phyloP scores from a whole-genome alignment of 305 asterid species.

The Petunia hybrid region DNA sequence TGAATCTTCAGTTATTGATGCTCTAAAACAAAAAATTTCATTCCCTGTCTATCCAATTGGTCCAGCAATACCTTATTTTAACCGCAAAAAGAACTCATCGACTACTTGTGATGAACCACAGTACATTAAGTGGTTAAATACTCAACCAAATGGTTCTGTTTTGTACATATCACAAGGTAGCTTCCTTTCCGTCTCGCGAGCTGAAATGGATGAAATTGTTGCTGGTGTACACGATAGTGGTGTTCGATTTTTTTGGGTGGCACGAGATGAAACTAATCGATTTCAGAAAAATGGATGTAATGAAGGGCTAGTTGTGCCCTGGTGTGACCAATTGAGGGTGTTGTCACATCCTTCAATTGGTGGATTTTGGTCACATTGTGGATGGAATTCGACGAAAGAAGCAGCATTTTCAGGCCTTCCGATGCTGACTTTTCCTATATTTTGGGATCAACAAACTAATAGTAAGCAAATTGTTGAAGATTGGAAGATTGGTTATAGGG shows the following conservation, averaged over 20 bases:
- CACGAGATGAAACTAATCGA: constrained; percentile 43
- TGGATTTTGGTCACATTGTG: constrained; percentile 50
- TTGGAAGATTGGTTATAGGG: constrained; percentile 58
- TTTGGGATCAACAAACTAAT: constrained; percentile 54
- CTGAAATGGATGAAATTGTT: constrained; percentile 39
- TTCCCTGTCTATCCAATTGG: constrained; percentile 51
- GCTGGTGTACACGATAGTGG: constrained; percentile 55
- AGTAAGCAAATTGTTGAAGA: constrained; percentile 55
- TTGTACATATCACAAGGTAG: constrained; percentile 65
- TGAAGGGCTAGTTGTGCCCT: constrained; percentile 36
- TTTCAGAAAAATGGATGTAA: constrained; percentile 27
- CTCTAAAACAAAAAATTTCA: constrained; percentile 34
- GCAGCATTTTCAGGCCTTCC: constrained; percentile 41
- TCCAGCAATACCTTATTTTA: constrained; percentile 46
- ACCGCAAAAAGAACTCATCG: not conserved
- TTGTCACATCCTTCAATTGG: constrained; percentile 40
- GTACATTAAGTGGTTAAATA: constrained; percentile 54
- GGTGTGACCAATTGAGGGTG: constrained; percentile 48
- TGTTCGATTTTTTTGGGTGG: constrained; percentile 61
- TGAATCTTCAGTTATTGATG: constrained; percentile 49
- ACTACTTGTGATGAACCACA: constrained; percentile 21
- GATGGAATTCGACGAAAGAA: constrained; percentile 47
- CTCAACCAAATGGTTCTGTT: constrained; percentile 56
- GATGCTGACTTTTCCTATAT: constrained; percentile 39
- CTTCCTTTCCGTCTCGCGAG: constrained; percentile 38